Evolutionary conservation across 441 rosid genomes (phyloP), one percentile per base, ranked within the genome.

Genomic region (Bruguiera hainesii): DNA sequence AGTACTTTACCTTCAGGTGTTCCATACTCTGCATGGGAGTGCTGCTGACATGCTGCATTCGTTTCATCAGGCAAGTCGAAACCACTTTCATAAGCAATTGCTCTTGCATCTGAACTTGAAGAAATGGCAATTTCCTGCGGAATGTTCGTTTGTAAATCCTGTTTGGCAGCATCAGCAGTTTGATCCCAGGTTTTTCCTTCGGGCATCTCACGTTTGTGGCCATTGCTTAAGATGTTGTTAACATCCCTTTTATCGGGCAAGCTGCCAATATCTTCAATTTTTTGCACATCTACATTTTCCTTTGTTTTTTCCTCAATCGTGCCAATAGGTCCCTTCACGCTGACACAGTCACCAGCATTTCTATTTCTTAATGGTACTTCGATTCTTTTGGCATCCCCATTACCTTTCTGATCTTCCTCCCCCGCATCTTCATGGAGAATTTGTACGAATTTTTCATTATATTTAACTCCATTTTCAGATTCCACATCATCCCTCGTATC

Each of bases 401-500:
- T 74, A 64, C 25, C 56, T 64, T 61, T 33, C 30, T 67, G 65
- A 26, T 67, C 61, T 66, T 10, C 73, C 46, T 77, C 76, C 66
- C 35, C 52, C 60, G 51, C 52, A 23, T n/a, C 58, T 51, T 11
- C 69, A 67, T 26, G 37, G 19, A 25, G 21, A 50, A 7, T 62
- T 25, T 61, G 72, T 21, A 4, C 56, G 56, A 39, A 25, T 62
- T 58, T 66, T 64, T 71, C 73, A 23, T 52, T 50, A 18, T 69
- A 66, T n/a, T 66, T 66, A 51, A 46, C 64, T 39, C 26, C 64
- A 33, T 49, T 56, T n/a, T 70, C 79, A 33, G 66, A 67, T 67
- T 65, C 31, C n/a, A 78, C 89, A 52, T 82, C 83, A 3, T 84
- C 88, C 57, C 76, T 73, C 37, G 80, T 77, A 46, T 59, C 81